Conservation (phyloP, 2,329 filamentous ascomycete species). For the Pseudogymnoascus sp. region DNA sequence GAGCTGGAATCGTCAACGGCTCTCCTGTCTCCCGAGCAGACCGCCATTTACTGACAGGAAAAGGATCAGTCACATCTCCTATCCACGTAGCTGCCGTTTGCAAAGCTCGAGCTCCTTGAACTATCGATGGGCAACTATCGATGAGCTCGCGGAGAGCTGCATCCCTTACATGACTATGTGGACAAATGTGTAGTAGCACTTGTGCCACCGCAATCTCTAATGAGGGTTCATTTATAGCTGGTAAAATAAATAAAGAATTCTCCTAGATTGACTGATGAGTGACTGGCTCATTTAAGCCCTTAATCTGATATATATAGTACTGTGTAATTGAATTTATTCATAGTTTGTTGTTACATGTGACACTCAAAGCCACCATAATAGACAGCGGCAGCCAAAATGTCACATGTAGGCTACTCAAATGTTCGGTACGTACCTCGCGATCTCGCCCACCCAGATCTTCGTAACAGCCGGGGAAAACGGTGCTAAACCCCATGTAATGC, state of each 20-base stretch:
- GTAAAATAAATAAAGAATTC: not conserved
- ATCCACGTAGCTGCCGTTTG: not conserved
- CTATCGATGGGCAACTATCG: not conserved
- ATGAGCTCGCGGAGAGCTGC: not conserved
- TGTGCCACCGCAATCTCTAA: not conserved
- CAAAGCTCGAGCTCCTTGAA: not conserved
- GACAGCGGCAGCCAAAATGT: not conserved
- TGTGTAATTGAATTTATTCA: not conserved
- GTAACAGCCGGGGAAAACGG: not conserved
- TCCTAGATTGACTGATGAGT: not conserved
- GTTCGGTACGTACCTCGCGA: not conserved
- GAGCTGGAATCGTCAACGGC: not conserved
- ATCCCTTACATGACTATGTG: not conserved
- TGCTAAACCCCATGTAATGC: conserved; percentile 4
- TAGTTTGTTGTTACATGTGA: not conserved
- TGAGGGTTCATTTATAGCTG: not conserved
- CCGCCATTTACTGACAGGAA: not conserved
- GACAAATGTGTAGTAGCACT: not conserved
- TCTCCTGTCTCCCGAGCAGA: not conserved
- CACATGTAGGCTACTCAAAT: not conserved
- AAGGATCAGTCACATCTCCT: not conserved
- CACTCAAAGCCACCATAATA: not conserved
- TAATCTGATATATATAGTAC: not conserved
- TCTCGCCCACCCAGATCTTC: not conserved
- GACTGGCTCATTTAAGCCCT: not conserved